These are phyloP conservation scores for Carallia brachiata DNA, from an alignment of 345 rosid species.

Conservation along the genomic window DNA sequence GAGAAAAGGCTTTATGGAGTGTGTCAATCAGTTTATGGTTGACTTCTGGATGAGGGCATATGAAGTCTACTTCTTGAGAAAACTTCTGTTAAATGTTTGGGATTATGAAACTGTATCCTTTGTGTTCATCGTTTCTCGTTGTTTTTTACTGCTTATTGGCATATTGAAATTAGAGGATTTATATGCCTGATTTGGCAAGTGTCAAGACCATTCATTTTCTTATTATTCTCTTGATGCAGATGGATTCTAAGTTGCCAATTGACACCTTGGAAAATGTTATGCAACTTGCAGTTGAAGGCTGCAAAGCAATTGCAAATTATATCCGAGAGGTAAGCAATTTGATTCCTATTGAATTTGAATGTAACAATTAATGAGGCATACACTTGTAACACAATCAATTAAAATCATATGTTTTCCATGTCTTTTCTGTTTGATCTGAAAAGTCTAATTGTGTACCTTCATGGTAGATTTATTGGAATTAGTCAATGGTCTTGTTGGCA, in stretches of 20 bases:
- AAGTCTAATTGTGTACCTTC: neutral
- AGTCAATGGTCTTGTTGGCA: conserved; percentile 22
- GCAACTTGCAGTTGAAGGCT: conserved; percentile 81
- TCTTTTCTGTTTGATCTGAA: neutral
- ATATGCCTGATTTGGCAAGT: neutral
- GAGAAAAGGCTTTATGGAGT: too few relatives aligned
- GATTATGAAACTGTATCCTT: neutral
- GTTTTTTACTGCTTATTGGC: neutral
- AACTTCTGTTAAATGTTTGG: too few relatives aligned
- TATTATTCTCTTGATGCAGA: conserved; percentile 40
- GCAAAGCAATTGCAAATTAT: conserved; percentile 79
- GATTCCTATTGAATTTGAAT: neutral
- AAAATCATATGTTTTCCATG: neutral
- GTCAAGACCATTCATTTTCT: neutral
- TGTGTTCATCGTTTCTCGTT: neutral
- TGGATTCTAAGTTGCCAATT: conserved; percentile 82
- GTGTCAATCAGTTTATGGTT: too few relatives aligned
- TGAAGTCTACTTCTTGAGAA: too few relatives aligned
- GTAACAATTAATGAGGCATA: neutral
- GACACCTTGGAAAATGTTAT: conserved; percentile 83
- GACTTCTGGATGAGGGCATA: too few relatives aligned
- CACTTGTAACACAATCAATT: neutral
- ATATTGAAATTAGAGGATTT: neutral
- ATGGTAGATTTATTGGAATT: neutral
- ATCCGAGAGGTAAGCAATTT: conserved; percentile 53